Conservation (phyloP, 1,284 basidiomycete genomes). For the Trichosporon faecale region DNA sequence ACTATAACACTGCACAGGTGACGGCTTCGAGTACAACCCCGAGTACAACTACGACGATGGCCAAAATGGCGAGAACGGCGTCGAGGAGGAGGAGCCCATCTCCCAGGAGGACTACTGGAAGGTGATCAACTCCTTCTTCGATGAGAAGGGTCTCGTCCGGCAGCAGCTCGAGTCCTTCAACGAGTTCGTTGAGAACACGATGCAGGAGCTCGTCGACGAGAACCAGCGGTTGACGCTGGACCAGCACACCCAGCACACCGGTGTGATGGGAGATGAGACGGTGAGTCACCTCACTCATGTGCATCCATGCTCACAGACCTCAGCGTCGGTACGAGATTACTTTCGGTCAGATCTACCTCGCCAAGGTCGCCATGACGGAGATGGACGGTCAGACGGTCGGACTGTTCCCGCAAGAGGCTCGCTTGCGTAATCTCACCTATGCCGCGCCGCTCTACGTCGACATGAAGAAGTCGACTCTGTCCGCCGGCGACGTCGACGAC, state of each 20-base stretch:
- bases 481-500: constrained; percentile 68
- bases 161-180: constrained; percentile 99
- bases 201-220: constrained; percentile 99
- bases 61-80: constrained; percentile 50
- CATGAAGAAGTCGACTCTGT: constrained; percentile 80
- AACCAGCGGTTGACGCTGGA: constrained; percentile 89
- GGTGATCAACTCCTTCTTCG: constrained; percentile 93
- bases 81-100: constrained; percentile 64
- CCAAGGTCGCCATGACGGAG: constrained; percentile 90
- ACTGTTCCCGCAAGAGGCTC: constrained; percentile 96
- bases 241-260: constrained; percentile 92
- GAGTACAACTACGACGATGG: constrained; percentile 34
- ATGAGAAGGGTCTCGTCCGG: constrained; percentile 93
- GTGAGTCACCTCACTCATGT: constrained; percentile 44
- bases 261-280: constrained; percentile 68
- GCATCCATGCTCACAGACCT: constrained; percentile 34
- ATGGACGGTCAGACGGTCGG: constrained; percentile 90
- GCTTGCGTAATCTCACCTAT: constrained; percentile 73
- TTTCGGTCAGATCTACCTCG: constrained; percentile 97
- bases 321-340: constrained; percentile 93
- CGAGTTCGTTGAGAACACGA: constrained; percentile 99
- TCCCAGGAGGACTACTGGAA: constrained; percentile 94
- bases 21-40: constrained; percentile 40
- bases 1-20: constrained; percentile 33
- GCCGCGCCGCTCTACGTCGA: constrained; percentile 95